Conservation (phyloP, 108 stramenopile genomes). For the Skeletonema potamos region DNA sequence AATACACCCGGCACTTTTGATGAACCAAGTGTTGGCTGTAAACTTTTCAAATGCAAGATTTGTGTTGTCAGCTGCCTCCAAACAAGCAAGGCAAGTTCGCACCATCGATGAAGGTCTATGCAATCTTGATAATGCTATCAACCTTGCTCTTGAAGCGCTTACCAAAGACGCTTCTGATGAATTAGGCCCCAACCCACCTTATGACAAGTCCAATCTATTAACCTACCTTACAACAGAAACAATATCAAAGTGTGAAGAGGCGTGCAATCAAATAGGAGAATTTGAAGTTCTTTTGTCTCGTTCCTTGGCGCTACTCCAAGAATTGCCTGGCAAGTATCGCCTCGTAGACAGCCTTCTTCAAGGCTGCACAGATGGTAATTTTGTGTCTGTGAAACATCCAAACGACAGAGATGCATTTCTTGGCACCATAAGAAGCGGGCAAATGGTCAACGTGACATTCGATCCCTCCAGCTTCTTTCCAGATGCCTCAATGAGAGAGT, state of each 20-base stretch:
- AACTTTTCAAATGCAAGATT: conserved; percentile 72
- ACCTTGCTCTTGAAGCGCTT: conserved; percentile 61
- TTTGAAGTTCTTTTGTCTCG: conserved; percentile 68
- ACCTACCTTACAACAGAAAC: conserved; percentile 56
- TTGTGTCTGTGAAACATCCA: conserved; percentile 44
- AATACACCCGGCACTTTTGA: conserved; percentile 77
- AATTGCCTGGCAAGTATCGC: conserved; percentile 63
- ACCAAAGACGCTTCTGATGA: conserved; percentile 57
- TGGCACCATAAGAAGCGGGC: conserved; percentile 52
- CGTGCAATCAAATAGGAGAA: conserved; percentile 70
- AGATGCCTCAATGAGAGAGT: conserved; percentile 60
- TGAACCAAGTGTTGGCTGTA: conserved; percentile 81
- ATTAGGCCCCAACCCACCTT: not conserved
- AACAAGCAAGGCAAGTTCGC: conserved; percentile 50
- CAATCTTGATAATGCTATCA: conserved; percentile 47
- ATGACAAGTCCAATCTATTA: conserved; percentile 34
- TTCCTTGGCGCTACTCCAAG: conserved; percentile 64
- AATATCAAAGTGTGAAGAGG: conserved; percentile 74
- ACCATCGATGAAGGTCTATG: conserved; percentile 46
- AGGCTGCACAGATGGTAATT: conserved; percentile 46
- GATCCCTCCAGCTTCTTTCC: conserved; percentile 20
- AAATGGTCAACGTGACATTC: not conserved
- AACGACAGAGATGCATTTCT: conserved; percentile 53
- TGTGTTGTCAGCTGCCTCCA: conserved; percentile 58
- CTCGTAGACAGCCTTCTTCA: conserved; percentile 66